phyloP scores from a whole-genome alignment of 23 red algal genomes.

The Gracilaria gracilis region DNA sequence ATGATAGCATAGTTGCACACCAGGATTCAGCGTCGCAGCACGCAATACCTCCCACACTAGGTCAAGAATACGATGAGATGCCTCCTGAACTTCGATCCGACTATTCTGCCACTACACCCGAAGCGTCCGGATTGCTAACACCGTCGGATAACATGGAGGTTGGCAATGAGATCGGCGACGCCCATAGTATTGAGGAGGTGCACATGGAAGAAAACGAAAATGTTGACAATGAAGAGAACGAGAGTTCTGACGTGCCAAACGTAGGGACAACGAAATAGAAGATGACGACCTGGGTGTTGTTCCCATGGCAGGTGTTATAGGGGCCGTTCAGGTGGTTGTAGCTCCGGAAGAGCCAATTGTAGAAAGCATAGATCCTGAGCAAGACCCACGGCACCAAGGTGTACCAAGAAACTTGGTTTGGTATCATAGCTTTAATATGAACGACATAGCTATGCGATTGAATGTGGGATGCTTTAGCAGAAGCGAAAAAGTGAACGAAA shows the following conservation, averaged over 20 bases:
- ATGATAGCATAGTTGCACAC: no score
- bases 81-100: background rate
- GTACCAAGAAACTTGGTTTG: conserved; percentile 56
- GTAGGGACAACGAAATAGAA: background rate
- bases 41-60: background rate
- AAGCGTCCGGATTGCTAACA: background rate
- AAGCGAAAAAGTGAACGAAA: conserved; percentile 40
- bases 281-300: no score
- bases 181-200: background rate
- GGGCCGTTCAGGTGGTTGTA: background rate
- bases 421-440: conserved; percentile 62
- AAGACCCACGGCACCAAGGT: conserved; percentile 14
- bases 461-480: conserved; percentile 42
- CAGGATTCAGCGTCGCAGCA: background rate
- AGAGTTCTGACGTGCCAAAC: background rate
- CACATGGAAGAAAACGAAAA: background rate
- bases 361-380: conserved; percentile 25
- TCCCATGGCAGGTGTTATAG: no score
- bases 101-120: background rate
- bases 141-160: background rate
- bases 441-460: conserved; percentile 48
- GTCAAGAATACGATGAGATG: conserved; percentile 34
- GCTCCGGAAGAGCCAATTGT: background rate
- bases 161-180: background rate
- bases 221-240: background rate